phyloP scores from a whole-genome alignment of 2,329 filamentous ascomycete genomes.

The Mycosphaerelloides madeirae region DNA sequence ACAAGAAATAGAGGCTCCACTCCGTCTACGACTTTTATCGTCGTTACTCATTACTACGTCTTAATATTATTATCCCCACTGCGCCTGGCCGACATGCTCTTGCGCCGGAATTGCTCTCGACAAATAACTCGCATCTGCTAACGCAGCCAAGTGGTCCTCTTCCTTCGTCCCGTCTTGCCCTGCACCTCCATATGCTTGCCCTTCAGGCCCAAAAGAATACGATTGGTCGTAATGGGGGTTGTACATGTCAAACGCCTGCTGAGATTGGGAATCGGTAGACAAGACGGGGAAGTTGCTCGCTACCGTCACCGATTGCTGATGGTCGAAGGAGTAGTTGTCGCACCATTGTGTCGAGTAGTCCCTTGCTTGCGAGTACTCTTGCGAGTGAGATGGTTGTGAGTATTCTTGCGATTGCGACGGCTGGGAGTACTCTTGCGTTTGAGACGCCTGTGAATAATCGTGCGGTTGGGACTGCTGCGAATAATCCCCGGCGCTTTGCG shows the following conservation, averaged over 20 bases:
- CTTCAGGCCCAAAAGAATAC: constrained; percentile 5
- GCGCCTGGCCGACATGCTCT: background rate
- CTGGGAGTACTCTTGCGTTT: constrained; percentile 1
- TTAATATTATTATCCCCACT: too few relatives aligned
- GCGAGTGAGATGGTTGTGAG: background rate
- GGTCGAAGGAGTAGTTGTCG: constrained; percentile 16
- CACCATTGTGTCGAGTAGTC: constrained; percentile 14
- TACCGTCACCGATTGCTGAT: constrained; percentile 7
- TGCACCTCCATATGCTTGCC: constrained; percentile 16
- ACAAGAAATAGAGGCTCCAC: too few relatives aligned
- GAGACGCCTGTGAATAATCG: background rate
- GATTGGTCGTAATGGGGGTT: constrained; percentile 2
- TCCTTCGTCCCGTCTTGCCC: constrained; percentile 11
- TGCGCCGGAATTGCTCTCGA: background rate
- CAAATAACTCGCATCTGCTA: constrained; percentile 12
- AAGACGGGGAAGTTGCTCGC: constrained; percentile 1
- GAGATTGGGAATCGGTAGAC: background rate
- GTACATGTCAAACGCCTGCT: constrained; percentile 4
- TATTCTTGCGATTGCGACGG: background rate
- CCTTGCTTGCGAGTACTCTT: too few relatives aligned
- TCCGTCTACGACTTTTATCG: too few relatives aligned
- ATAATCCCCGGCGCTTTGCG: background rate
- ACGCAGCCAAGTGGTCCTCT: constrained; percentile 7
- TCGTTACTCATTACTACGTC: too few relatives aligned
- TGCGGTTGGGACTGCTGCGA: background rate